Percentiles rank a stretch among this genome's conserved stretches.
These are phyloP conservation scores for Nakazawaea holstii DNA, from an alignment of 805 yeast species.

Conservation along the genomic window DNA sequence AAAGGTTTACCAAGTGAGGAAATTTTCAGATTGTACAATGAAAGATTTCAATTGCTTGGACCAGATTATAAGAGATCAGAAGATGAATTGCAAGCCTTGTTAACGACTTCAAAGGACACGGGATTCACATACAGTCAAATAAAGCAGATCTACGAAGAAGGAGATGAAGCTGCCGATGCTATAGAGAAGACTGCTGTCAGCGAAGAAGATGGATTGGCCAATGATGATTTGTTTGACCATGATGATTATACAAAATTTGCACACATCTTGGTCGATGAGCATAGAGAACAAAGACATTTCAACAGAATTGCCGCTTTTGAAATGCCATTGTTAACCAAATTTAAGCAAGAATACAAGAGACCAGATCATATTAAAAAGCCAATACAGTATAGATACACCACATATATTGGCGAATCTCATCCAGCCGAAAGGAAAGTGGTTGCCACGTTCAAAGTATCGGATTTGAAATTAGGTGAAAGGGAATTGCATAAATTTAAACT, in stretches of 20 bases:
- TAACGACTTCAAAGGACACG: conserved; percentile 38
- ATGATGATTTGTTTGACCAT: conserved; percentile 36
- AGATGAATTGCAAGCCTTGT: conserved; percentile 52
- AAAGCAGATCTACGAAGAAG: conserved; percentile 31
- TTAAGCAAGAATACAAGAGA: conserved; percentile 62
- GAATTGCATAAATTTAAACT: conserved; percentile 73
- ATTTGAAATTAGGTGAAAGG: conserved; percentile 44
- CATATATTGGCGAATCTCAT: conserved; percentile 66
- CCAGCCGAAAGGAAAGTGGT: conserved; percentile 70
- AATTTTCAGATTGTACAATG: conserved; percentile 54
- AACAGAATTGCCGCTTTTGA: conserved; percentile 88
- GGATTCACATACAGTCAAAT: conserved; percentile 27
- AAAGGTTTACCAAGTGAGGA: conserved; percentile 58
- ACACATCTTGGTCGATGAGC: conserved; percentile 64
- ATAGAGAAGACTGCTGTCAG: conserved; percentile 23
- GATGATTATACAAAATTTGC: conserved; percentile 69
- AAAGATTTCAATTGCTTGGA: conserved; percentile 52
- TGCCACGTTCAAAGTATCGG: conserved; percentile 44
- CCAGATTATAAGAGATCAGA: conserved; percentile 41
- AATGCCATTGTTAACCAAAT: conserved; percentile 77
- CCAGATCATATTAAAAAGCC: conserved; percentile 40
- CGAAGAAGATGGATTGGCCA: conserved; percentile 32
- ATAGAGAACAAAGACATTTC: conserved; percentile 69
- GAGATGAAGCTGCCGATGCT: conserved; percentile 36
- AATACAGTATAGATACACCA: conserved; percentile 63